Evolutionary conservation across 306 rosid species (phyloP), one percentile per base, ranked within the genome.

Genomic region (Pachyrhizus erosus): DNA sequence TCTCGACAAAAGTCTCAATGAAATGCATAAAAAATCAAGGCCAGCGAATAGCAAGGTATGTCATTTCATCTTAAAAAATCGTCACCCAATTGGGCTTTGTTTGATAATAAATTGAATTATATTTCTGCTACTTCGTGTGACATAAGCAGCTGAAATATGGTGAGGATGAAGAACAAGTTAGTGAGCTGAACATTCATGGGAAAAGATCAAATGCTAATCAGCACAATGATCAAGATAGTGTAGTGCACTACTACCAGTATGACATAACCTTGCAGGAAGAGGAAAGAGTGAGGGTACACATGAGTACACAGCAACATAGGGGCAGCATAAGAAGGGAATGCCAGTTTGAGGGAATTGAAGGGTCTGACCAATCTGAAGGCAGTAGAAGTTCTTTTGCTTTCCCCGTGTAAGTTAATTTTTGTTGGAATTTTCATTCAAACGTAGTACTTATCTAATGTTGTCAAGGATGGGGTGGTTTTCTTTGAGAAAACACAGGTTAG

Each of bases 381-480:
- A 92, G 94, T 75, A 51, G 84, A 7, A 84, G 83, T 80, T 93
- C 97, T 18, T 95, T 95, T 72, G 94, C 91, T 0, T 93, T 95
- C 68, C 98, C 98, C 0, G 89, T 86, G 98, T 91, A 91, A 76
- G 98, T 83, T 42, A 4, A 9, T 60, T 57, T 68, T 76, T n/a
- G 4, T 29, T 8, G 54, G 18, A 31, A 33, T 79, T 55, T 67
- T 46, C 13, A 9, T 33, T 1, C 3, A 2, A 34, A 5, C 3
- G 3, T 20, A 21, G 66, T 3, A 51, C 26, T 17, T 52, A 31
- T 58, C 15, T 70, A 34, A 61, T 58, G 82, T 60, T 57, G 9
- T 21, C 9, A 2, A 60, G 31, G 21, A 29, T 1, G 37, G 1
- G 3, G 43, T n/a, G 14, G 61, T 4, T 17, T 70, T 39, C 3